Percentiles rank a stretch among this genome's conserved stretches.
Conservation (phyloP, 208 protist genomes). For the Wallacemonas sp. region DNA sequence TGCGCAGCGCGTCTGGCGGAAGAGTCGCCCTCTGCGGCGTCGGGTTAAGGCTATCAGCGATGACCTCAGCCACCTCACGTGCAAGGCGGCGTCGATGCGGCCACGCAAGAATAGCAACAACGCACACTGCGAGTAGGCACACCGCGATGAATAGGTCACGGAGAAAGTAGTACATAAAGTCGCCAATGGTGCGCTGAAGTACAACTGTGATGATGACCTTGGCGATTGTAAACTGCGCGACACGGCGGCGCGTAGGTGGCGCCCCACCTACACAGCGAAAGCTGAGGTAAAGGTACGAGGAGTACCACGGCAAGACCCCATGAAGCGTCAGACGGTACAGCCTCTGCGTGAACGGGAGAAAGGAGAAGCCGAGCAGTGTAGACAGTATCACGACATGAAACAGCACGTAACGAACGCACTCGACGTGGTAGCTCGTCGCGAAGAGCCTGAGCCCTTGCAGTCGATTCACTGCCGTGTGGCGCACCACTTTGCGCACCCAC, state of each 20-base stretch:
- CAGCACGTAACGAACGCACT: conserved; percentile 50
- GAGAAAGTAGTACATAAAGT: conserved; percentile 54
- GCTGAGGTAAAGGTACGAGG: conserved; percentile 51
- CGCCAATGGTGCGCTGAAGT: conserved; percentile 69
- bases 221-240: conserved; percentile 27
- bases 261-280: conserved; percentile 42
- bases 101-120: conserved; percentile 40
- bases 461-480: conserved; percentile 20
- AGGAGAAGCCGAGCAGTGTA: conserved; percentile 64
- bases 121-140: conserved; percentile 24
- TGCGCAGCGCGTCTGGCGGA: not conserved
- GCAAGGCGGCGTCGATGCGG: conserved; percentile 30
- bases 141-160: conserved; percentile 53
- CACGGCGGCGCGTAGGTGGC: conserved; percentile 14
- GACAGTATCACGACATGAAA: conserved; percentile 42
- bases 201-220: conserved; percentile 34
- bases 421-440: conserved; percentile 41
- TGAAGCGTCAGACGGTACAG: conserved; percentile 66
- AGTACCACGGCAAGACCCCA: conserved; percentile 66
- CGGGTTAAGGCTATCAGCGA: conserved; percentile 34
- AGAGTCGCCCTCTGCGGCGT: conserved; percentile 13
- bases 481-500: conserved; percentile 18
- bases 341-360: conserved; percentile 63
- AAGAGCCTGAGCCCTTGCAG: conserved; percentile 48
- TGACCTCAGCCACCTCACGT: conserved; percentile 31